These are phyloP conservation scores for Didymella keratinophila DNA, from an alignment of 2,329 filamentous ascomycete species.

Conservation along the genomic window DNA sequence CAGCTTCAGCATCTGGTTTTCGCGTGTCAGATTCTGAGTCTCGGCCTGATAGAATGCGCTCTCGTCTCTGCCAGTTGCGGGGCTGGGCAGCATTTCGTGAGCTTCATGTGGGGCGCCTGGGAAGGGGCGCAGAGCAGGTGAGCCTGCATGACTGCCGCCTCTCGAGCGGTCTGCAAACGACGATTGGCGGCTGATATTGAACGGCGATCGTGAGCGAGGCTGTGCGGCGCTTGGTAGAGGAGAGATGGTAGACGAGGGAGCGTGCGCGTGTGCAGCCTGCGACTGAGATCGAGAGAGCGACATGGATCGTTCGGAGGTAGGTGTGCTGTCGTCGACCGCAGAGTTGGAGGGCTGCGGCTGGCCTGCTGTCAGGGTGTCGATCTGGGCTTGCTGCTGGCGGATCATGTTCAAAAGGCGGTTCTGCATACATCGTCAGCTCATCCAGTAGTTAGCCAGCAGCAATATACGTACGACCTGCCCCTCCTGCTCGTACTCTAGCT, in stretches of 20 bases:
- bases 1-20: conserved; percentile 83
- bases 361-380: conserved; percentile 63
- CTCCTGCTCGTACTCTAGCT: conserved; percentile 81
- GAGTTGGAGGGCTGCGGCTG: conserved; percentile 52
- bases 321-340: conserved; percentile 61
- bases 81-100: conserved; percentile 69
- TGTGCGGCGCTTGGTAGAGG: conserved; percentile 41
- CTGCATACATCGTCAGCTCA: conserved; percentile 47
- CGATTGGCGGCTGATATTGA: conserved; percentile 55
- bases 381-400: conserved; percentile 75
- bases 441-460: neutral
- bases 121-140: conserved; percentile 61
- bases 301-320: conserved; percentile 58
- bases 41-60: conserved; percentile 83
- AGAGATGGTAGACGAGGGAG: conserved; percentile 45
- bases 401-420: conserved; percentile 82
- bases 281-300: conserved; percentile 48
- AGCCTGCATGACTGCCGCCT: conserved; percentile 51
- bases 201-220: conserved; percentile 47
- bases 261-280: conserved; percentile 29
- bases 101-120: conserved; percentile 53
- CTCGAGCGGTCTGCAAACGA: conserved; percentile 51
- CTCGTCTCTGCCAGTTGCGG: conserved; percentile 65
- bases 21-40: conserved; percentile 76
- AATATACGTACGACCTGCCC: conserved; percentile 70